A percentile compares a stretch with the other conserved stretches of the same genome.
Evolutionary conservation across 768 basidiomycete genomes (phyloP).

Genomic region (Lactifluus pinguis): DNA sequence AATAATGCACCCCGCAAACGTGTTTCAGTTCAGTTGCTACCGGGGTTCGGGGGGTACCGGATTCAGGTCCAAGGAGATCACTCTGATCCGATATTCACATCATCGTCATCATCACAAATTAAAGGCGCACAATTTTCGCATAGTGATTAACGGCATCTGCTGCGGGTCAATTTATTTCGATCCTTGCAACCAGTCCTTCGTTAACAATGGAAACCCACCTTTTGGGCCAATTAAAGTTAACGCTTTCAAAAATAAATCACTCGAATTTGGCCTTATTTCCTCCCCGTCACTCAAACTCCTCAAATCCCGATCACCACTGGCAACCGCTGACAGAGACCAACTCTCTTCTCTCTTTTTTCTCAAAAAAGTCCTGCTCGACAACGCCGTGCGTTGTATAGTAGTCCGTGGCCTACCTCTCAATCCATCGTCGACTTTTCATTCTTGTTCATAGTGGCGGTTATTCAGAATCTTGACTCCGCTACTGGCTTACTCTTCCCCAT

Average conservation of each 20-base stretch:
- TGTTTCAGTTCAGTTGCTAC: too few species aligned
- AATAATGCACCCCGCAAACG: too few species aligned
- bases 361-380: background rate
- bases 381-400: slow-evolving; percentile 9
- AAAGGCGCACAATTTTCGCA: background rate
- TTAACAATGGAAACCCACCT: too few species aligned
- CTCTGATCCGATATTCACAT: background rate
- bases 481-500: background rate
- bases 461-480: background rate
- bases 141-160: background rate
- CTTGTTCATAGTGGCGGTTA: background rate
- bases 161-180: background rate
- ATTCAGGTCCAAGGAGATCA: background rate
- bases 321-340: background rate
- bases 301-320: background rate
- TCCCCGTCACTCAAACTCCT: too few species aligned
- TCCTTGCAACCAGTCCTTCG: too few species aligned
- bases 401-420: background rate
- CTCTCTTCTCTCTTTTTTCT: too few species aligned
- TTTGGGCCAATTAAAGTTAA: too few species aligned
- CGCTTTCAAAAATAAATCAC: too few species aligned
- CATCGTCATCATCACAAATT: background rate
- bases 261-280: background rate
- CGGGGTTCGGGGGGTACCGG: too few species aligned
- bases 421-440: background rate